phyloP scores from a whole-genome alignment of 331 rosid genomes.

The Malus hybrid region DNA sequence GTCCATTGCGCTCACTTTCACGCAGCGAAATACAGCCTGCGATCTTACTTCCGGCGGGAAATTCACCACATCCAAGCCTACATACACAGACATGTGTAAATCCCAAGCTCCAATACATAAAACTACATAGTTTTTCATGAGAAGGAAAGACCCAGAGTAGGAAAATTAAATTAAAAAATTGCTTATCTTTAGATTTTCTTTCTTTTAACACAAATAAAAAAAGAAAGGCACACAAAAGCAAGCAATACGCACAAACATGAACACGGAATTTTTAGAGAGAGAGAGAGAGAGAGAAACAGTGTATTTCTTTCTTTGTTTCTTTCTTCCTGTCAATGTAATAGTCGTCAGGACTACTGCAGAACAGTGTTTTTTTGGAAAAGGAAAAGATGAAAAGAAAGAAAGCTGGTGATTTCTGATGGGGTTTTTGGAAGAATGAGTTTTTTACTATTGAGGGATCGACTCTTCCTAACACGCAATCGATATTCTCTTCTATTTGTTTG shows the following conservation, averaged over 20 bases:
- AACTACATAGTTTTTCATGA: neutral
- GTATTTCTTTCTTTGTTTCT: slow-evolving; percentile 18
- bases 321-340: slow-evolving; percentile 22
- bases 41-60: slow-evolving; percentile 67
- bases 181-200: neutral
- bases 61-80: slow-evolving; percentile 56
- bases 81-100: neutral
- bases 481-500: slow-evolving; percentile 8
- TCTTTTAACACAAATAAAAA: neutral
- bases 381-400: slow-evolving; percentile 19
- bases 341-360: slow-evolving; percentile 46
- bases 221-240: neutral
- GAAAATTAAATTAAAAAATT: neutral
- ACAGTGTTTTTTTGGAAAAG: slow-evolving; percentile 46
- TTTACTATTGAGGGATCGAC: slow-evolving; percentile 3
- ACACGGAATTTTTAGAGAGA: neutral
- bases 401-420: slow-evolving; percentile 10
- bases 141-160: neutral
- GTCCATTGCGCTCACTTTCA: slow-evolving; percentile 62
- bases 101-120: neutral
- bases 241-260: neutral
- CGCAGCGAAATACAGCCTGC: slow-evolving; percentile 68
- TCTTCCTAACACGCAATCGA: slow-evolving; percentile 48
- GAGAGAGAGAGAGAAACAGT: slow-evolving; percentile 12
- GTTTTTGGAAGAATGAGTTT: slow-evolving; percentile 4